Percentiles rank a stretch among this genome's conserved stretches.
phyloP scores from a whole-genome alignment of 2,329 filamentous ascomycete species.

The Scytalidium sp. region DNA sequence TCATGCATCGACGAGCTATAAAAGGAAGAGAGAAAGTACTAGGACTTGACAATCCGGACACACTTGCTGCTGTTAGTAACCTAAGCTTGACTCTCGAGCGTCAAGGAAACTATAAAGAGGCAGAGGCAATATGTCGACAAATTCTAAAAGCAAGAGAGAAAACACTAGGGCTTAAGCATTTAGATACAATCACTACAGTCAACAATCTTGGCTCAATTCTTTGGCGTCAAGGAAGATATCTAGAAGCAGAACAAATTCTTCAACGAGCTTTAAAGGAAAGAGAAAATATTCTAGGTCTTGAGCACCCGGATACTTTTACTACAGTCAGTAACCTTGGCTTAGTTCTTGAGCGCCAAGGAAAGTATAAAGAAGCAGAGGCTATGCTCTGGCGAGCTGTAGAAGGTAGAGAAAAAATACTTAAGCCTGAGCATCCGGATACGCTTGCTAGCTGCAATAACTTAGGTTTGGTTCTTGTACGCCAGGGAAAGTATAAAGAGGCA shows the following conservation, averaged over 20 bases:
- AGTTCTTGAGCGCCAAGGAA: background rate
- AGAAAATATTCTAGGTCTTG: background rate
- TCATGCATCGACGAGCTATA: background rate
- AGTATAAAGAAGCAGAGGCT: conserved; percentile 3
- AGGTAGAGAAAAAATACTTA: conserved; percentile 10
- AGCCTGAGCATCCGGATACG: conserved; percentile 3
- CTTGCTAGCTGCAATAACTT: conserved; percentile 10
- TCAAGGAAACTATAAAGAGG: background rate
- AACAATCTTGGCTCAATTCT: too few species aligned
- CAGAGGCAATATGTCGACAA: conserved; percentile 2
- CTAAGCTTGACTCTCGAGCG: conserved; percentile 1
- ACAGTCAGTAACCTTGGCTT: conserved; percentile 5
- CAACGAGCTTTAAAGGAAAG: background rate
- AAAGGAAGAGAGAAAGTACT: conserved; percentile 1
- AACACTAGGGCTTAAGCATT: conserved; percentile 4
- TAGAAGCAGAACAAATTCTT: background rate
- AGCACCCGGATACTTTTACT: conserved; percentile 8
- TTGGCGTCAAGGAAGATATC: background rate
- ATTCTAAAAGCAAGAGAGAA: background rate
- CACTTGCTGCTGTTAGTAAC: background rate
- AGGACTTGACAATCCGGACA: background rate
- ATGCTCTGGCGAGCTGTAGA: conserved; percentile 7
- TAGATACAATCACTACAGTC: background rate
- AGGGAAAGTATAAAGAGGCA: conserved; percentile 2
- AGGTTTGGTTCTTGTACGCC: background rate